Percentiles rank a stretch among this genome's conserved stretches.
These are phyloP conservation scores for Penicillium daleae DNA, from an alignment of 495 filamentous ascomycete species.

Conservation along the genomic window DNA sequence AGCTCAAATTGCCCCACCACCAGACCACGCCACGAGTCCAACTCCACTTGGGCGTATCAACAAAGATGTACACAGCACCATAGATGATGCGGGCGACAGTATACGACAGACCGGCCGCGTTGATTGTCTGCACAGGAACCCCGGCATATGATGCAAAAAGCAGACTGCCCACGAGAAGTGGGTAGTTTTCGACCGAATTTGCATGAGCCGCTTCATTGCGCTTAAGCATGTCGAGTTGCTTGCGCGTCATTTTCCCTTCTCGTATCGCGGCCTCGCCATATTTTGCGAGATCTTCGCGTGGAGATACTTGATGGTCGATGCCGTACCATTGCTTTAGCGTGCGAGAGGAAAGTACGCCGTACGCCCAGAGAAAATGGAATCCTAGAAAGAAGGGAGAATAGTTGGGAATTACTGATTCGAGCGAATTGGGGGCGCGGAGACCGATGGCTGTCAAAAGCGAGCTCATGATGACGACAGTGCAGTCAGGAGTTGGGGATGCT, in stretches of 20 bases:
- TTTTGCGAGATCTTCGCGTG: slow-evolving; percentile 49
- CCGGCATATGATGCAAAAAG: slow-evolving; percentile 29
- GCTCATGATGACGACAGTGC: slow-evolving; percentile 5
- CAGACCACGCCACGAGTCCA: slow-evolving; percentile 26
- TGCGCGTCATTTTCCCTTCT: slow-evolving; percentile 50
- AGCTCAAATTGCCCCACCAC: slow-evolving; percentile 40
- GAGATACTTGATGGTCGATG: slow-evolving; percentile 53
- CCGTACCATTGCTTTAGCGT: slow-evolving; percentile 51
- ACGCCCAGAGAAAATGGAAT: slow-evolving; percentile 54
- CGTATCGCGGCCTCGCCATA: slow-evolving; percentile 51
- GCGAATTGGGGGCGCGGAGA: slow-evolving; percentile 20
- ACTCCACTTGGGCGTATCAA: slow-evolving; percentile 25
- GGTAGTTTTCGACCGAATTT: slow-evolving; percentile 51
- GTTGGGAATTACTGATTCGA: slow-evolving; percentile 28
- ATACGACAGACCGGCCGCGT: slow-evolving; percentile 31
- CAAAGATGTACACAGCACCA: slow-evolving; percentile 28
- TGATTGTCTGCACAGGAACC: slow-evolving; percentile 25
- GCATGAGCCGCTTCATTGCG: slow-evolving; percentile 52
- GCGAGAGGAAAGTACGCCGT: slow-evolving; percentile 51
- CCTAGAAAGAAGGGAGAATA: slow-evolving; percentile 45
- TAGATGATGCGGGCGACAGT: slow-evolving; percentile 30
- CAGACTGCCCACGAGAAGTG: slow-evolving; percentile 29
- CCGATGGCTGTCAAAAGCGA: slow-evolving; percentile 29
- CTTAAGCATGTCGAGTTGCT: slow-evolving; percentile 46
- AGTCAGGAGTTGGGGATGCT: not conserved